phyloP scores from a whole-genome alignment of 2,329 filamentous ascomycete genomes.

The Dryadomyces sulphureus region DNA sequence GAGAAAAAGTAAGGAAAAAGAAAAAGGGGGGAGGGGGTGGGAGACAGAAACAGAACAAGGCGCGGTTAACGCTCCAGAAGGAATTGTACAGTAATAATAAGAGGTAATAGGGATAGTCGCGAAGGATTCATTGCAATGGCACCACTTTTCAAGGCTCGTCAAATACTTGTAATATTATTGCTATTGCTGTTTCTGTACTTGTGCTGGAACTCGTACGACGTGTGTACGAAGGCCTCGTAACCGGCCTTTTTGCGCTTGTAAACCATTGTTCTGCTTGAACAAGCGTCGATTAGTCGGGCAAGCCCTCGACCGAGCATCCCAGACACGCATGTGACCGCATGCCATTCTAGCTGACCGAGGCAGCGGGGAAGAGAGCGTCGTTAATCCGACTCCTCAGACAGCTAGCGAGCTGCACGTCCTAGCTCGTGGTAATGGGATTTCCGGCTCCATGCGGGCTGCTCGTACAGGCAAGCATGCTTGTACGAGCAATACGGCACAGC shows the following conservation, averaged over 20 bases:
- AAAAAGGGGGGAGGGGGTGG: neutral
- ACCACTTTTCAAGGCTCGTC: neutral
- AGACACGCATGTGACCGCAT: neutral
- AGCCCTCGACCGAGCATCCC: neutral
- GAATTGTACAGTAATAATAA: no score
- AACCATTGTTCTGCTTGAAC: no score
- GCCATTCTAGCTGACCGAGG: neutral
- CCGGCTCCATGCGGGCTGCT: no score
- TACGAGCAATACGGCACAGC: no score
- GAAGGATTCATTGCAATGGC: neutral
- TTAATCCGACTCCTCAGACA: neutral
- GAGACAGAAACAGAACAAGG: neutral
- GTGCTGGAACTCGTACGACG: no score
- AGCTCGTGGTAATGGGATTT: no score
- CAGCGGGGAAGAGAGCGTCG: neutral
- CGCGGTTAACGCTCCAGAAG: no score
- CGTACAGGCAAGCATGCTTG: no score
- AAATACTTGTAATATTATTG: neutral
- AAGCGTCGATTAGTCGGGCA: neutral
- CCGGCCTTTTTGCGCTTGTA: no score
- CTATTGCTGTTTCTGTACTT: neutral
- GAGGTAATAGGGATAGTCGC: neutral
- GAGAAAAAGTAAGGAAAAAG: neutral
- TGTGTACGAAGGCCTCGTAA: neutral
- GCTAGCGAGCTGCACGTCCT: neutral